Evolutionary conservation across 176 grass and related monocot species (phyloP), one percentile per base, ranked within the genome.

Genomic region (Carex littledalei): DNA sequence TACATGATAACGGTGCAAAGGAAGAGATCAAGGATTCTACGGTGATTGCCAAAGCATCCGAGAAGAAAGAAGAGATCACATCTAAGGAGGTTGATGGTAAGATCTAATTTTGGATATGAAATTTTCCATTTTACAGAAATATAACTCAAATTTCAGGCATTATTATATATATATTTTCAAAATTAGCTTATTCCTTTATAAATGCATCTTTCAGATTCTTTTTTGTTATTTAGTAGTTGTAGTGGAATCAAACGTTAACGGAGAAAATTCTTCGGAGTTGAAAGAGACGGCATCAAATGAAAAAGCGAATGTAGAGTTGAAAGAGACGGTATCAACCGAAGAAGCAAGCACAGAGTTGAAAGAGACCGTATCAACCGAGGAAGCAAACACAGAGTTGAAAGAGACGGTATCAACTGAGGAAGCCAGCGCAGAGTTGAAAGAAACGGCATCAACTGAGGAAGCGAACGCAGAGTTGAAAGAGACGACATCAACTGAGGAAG

Each of bases 31-130:
- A 65, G 58, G 34, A 45, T 63, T 49, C 79, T 14, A 45, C 3
- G 15, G 81, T 29, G 37, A 47, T 66, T 14, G 41, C 39, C 35
- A 31, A 65, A 18, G 6, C 68, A 81, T 89, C 74, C 14, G 57
- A 78, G 41, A 81, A 86, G 26, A 77, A 88, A 24, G 32, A 41
- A 47, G 53, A 61, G 24, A 64, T 62, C 20, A 86, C 17, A 17
- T 78, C 74, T 18, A 41, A 66, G 21, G 75, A 86, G 35, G 85
- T 32, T 21, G 74, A 79, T 71, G 73, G 73, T 80, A 60, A 81
- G 43, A 64, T 9, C n/a, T 66, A 65, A 13, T 39, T 55, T 63
- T 47, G 10, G 13, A 39, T 32, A 70, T 86, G 54, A 85, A 6
- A 61, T 63, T 60, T 22, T 13, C 22, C 9, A 8, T 74, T n/a